phyloP scores from a whole-genome alignment of 331 rosid genomes.

The Malus hybrid region DNA sequence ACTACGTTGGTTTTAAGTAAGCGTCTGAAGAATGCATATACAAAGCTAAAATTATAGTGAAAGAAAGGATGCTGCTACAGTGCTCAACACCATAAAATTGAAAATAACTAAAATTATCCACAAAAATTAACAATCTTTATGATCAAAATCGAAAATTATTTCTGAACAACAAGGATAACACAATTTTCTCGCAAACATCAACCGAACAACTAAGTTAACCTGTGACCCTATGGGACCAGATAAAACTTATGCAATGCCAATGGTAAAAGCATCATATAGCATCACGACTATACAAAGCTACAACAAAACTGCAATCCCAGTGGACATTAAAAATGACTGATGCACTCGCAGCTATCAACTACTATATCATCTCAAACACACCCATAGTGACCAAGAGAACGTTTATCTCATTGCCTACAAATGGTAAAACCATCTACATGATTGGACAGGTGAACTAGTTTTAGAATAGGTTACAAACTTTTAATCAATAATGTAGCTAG shows the following conservation, averaged over 20 bases:
- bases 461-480: neutral
- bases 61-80: no score
- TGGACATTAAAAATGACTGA: neutral
- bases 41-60: no score
- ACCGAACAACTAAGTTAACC: neutral
- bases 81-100: no score
- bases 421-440: neutral
- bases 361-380: neutral
- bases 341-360: neutral
- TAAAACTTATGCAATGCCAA: neutral
- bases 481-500: no score
- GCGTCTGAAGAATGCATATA: no score
- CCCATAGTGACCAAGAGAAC: no score
- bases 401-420: neutral
- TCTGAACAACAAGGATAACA: neutral
- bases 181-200: neutral
- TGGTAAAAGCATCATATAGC: neutral
- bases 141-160: neutral
- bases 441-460: neutral
- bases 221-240: neutral
- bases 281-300: neutral
- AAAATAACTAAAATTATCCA: no score
- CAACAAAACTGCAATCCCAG: neutral
- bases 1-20: no score
- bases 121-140: no score